These are phyloP conservation scores for Polyplosphaeria fusca DNA, from an alignment of 495 filamentous ascomycete genomes.

Conservation along the genomic window DNA sequence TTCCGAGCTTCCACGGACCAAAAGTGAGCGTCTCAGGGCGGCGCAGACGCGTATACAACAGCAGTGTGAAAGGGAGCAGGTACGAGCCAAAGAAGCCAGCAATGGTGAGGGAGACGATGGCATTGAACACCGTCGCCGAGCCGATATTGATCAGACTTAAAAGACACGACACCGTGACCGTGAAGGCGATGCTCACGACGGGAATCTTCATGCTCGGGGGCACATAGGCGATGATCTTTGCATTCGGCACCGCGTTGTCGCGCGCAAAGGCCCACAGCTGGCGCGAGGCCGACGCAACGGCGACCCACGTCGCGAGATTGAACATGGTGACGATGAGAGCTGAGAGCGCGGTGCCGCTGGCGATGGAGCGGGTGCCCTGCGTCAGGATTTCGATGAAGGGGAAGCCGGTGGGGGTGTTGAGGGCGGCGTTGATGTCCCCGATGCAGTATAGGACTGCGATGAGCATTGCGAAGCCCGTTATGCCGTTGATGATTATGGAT, in stretches of 20 bases:
- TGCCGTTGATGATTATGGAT: conserved; percentile 8
- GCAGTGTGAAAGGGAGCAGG: conserved; percentile 45
- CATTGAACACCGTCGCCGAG: conserved; percentile 30
- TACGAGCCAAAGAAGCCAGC: conserved; percentile 49
- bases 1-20: background rate
- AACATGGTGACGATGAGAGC: conserved; percentile 47
- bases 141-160: conserved; percentile 52
- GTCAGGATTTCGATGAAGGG: conserved; percentile 52
- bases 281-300: conserved; percentile 44
- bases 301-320: conserved; percentile 38
- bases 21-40: background rate
- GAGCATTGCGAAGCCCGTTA: conserved; percentile 5
- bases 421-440: conserved; percentile 13
- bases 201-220: conserved; percentile 46
- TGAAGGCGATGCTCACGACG: conserved; percentile 44
- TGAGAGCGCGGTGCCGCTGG: conserved; percentile 46
- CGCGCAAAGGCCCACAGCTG: conserved; percentile 60
- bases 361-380: conserved; percentile 45
- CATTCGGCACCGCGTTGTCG: conserved; percentile 45
- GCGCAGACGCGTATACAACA: conserved; percentile 11
- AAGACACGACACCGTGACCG: conserved; percentile 40
- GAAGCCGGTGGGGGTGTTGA: conserved; percentile 45
- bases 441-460: conserved; percentile 13
- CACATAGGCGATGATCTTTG: conserved; percentile 43
- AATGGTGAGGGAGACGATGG: conserved; percentile 48